phyloP scores from a whole-genome alignment of 1,139 yeast genomes.

The Geotrichum aggregatum region DNA sequence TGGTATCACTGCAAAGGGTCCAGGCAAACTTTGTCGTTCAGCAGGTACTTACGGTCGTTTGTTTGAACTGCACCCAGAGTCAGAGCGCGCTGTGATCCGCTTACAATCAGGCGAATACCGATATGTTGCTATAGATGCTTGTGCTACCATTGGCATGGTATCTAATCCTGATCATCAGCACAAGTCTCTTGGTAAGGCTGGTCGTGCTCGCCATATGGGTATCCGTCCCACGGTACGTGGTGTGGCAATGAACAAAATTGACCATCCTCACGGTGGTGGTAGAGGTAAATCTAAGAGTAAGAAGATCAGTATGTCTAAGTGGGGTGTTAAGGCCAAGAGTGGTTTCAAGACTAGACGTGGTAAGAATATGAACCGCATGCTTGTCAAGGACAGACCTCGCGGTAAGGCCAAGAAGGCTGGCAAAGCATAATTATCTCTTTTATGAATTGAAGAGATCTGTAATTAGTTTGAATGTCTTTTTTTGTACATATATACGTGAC shows the following conservation, averaged over 20 bases:
- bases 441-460: not conserved
- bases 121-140: conserved; percentile 75
- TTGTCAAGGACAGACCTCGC: conserved; percentile 64
- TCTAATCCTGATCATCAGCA: conserved; percentile 95
- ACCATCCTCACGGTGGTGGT: conserved; percentile 99
- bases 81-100: conserved; percentile 69
- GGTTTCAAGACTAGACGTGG: conserved; percentile 92
- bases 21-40: conserved; percentile 84
- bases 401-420: conserved; percentile 32
- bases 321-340: conserved; percentile 92
- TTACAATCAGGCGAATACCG: conserved; percentile 93
- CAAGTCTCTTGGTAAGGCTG: conserved; percentile 92
- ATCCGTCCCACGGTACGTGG: conserved; percentile 96
- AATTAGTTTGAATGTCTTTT: conserved; percentile 3
- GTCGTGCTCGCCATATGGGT: conserved; percentile 89
- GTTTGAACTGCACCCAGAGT: conserved; percentile 70
- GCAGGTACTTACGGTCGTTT: conserved; percentile 95
- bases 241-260: conserved; percentile 95
- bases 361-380: conserved; percentile 73
- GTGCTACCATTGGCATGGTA: conserved; percentile 92
- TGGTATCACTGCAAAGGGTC: conserved; percentile 73
- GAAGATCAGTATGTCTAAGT: conserved; percentile 88
- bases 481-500: conserved; percentile 18
- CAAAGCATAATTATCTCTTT: conserved; percentile 12
- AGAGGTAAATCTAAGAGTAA: conserved; percentile 98